phyloP scores from a whole-genome alignment of 495 filamentous ascomycete genomes.

The Aspergillus carlsbadensis region DNA sequence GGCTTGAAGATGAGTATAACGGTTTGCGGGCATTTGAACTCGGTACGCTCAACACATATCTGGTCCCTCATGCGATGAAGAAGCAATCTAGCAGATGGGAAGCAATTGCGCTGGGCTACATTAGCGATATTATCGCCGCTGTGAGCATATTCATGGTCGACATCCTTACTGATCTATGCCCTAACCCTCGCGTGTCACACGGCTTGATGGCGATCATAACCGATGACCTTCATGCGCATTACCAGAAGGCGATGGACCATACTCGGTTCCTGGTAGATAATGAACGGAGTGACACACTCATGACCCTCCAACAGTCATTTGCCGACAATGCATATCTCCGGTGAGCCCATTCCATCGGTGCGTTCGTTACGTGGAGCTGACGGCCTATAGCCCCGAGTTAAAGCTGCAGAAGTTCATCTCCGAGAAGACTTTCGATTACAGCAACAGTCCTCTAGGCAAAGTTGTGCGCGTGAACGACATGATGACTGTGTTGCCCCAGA shows the following conservation, averaged over 20 bases:
- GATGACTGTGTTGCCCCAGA: constrained; percentile 23
- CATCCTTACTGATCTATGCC: constrained; percentile 35
- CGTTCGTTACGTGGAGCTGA: background rate
- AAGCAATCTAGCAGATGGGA: constrained; percentile 58
- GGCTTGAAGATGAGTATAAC: constrained; percentile 30
- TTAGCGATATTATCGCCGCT: constrained; percentile 42
- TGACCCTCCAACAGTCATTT: constrained; percentile 56
- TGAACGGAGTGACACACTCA: constrained; percentile 43
- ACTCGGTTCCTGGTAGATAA: constrained; percentile 47
- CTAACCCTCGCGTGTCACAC: constrained; percentile 34
- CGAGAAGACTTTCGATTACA: background rate
- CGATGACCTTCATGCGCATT: constrained; percentile 42
- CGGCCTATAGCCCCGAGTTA: background rate
- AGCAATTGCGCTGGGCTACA: constrained; percentile 42
- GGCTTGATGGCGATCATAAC: constrained; percentile 41
- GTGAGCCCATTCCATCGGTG: background rate
- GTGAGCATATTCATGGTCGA: constrained; percentile 49
- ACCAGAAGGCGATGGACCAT: constrained; percentile 42
- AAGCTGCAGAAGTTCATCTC: constrained; percentile 14
- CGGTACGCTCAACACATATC: constrained; percentile 34
- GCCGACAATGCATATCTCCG: constrained; percentile 45
- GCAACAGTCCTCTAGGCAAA: background rate
- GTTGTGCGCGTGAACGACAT: background rate
- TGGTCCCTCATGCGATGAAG: constrained; percentile 49
- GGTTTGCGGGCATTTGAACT: constrained; percentile 38